Evolutionary conservation across 306 rosid species (phyloP), one percentile per base, ranked within the genome.

Genomic region (Purshia tridentata): DNA sequence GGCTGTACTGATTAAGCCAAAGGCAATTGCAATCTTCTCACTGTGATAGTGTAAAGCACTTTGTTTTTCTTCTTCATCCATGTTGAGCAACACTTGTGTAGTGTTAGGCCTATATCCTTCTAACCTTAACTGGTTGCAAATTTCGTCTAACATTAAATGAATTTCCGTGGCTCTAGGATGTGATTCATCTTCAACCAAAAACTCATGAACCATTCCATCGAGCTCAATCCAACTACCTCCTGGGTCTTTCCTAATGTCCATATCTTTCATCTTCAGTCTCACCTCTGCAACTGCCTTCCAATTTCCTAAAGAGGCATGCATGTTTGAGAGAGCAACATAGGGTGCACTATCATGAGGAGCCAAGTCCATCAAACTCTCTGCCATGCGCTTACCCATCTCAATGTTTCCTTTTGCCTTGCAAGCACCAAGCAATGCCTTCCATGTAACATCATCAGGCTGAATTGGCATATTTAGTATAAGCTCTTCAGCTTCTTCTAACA

Each of bases 381-480:
- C 90, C 7, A 84, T 81, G 6, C 79, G 87, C 58, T 76, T 82
- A 12, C 92, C 96, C 49, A 87, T 87, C 42, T 89, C 82, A 0
- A 86, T 65, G 49, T 90, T 87, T 57, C 85, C 84, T 72, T 87
- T 88, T 81, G 80, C 59, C 83, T 84, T 89, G 77, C 96, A 88
- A 69, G 97, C 89, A 77, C 93, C 87, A 35, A 93, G 92, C 83
- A 93, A 77, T 37, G 97, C 89, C 85, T 90, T 90, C 97, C 98
- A 90, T 68, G 87, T 84, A 42, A 87, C 96, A 77, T 92, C 93
- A 72, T 90, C 91, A 5, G 86, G 67, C 79, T 59, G 74, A 47
- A 90, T 71, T 52, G 93, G 87, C 90, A 93, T 86, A 75, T 81
- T 86, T 64, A 63, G 16, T 69, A 89, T 80, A 64, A 88, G 87